Evolutionary conservation across 2,329 filamentous ascomycete species (phyloP).

Genomic region (Fusarium bulbicola): DNA sequence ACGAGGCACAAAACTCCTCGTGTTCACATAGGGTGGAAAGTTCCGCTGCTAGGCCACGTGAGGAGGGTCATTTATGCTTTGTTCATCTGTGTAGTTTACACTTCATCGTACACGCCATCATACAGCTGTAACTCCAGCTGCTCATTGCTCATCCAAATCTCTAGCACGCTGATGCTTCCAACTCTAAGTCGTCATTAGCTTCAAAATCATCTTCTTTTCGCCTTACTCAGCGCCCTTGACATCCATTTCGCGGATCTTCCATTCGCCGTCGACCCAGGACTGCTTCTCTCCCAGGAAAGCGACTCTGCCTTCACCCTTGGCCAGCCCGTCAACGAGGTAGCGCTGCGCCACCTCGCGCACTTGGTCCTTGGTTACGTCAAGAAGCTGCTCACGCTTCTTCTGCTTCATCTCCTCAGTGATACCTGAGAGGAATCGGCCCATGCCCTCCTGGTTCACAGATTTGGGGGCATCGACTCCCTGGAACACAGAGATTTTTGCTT

Average conservation of each 20-base stretch:
- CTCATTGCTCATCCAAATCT: slow-evolving; percentile 12
- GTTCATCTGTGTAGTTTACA: slow-evolving; percentile 40
- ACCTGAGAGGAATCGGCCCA: slow-evolving; percentile 84
- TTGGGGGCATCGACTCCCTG: slow-evolving; percentile 89
- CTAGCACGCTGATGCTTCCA: slow-evolving; percentile 8
- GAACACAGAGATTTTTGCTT: slow-evolving; percentile 96
- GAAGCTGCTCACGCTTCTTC: slow-evolving; percentile 79
- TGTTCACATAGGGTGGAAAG: background rate
- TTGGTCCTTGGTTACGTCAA: slow-evolving; percentile 85
- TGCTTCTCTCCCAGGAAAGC: slow-evolving; percentile 86
- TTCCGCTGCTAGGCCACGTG: slow-evolving; percentile 28
- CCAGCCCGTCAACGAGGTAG: slow-evolving; percentile 76
- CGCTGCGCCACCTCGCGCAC: slow-evolving; percentile 83
- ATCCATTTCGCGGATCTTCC: slow-evolving; percentile 82
- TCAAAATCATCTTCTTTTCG: background rate
- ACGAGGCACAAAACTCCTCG: background rate
- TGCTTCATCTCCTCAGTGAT: slow-evolving; percentile 92
- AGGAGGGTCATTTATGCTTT: slow-evolving; percentile 43
- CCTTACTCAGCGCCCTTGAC: slow-evolving; percentile 55
- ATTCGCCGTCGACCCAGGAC: slow-evolving; percentile 77
- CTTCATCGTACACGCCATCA: slow-evolving; percentile 36
- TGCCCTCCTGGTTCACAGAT: slow-evolving; percentile 87
- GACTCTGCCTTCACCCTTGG: slow-evolving; percentile 67
- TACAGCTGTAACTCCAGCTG: slow-evolving; percentile 20
- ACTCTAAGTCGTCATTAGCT: slow-evolving; percentile 20